Percentiles rank a stretch among this genome's conserved stretches.
phyloP scores from a whole-genome alignment of 1,284 basidiomycete species.

The Melanopsichium pennsylvanicum region DNA sequence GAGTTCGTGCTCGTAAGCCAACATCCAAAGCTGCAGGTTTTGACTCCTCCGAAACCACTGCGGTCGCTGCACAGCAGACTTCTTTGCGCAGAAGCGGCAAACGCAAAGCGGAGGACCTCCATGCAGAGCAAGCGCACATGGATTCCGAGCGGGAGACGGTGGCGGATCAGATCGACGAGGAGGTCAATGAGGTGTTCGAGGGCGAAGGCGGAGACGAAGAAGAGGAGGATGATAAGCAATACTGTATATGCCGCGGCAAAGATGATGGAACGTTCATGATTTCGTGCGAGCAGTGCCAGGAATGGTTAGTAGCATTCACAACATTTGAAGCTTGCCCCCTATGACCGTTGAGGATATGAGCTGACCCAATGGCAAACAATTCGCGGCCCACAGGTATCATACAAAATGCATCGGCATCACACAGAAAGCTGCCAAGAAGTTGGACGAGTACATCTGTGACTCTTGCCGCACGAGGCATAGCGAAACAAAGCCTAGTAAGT shows the following conservation, averaged over 20 bases:
- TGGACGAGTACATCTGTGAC: constrained; percentile 57
- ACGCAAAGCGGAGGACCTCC: constrained; percentile 25
- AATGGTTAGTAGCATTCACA: constrained; percentile 54
- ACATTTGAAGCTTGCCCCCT: background rate
- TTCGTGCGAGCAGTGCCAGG: constrained; percentile 56
- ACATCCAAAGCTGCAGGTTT: constrained; percentile 31
- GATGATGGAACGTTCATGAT: constrained; percentile 64
- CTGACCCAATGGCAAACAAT: constrained; percentile 3
- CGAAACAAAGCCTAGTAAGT: constrained; percentile 39
- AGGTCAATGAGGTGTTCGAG: constrained; percentile 23
- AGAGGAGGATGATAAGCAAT: constrained; percentile 41
- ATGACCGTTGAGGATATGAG: background rate
- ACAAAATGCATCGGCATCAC: constrained; percentile 59
- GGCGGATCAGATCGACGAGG: constrained; percentile 13
- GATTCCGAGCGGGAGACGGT: background rate
- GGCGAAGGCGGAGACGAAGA: constrained; percentile 19
- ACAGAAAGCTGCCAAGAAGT: constrained; percentile 51
- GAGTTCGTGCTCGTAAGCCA: constrained; percentile 24
- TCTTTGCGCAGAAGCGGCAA: constrained; percentile 11
- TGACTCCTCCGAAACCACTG: constrained; percentile 8
- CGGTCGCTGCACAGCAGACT: constrained; percentile 4
- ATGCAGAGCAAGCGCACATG: constrained; percentile 1
- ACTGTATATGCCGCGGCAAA: constrained; percentile 58
- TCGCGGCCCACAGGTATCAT: constrained; percentile 48
- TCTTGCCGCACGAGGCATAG: constrained; percentile 25